Base-by-base conservation (phyloP, 768 basidiomycete genomes). In the Psilocybe cyanescens region DNA sequence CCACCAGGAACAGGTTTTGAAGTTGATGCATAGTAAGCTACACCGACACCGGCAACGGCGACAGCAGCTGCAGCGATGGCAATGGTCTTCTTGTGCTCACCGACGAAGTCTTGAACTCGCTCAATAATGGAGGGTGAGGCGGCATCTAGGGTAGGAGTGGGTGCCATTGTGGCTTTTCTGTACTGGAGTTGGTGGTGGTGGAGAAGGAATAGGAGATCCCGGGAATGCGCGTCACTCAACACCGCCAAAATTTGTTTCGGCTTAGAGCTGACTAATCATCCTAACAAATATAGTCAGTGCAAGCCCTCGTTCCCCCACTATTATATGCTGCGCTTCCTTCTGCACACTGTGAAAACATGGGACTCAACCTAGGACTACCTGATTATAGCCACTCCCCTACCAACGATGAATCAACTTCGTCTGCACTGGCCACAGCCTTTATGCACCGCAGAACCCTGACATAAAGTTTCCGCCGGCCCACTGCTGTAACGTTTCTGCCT, bases 81-180 rank as follows among this genome's bases (percentile, higher is more conserved):
- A 19, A 94, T 73, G n/a, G 83, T 86, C 60, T 87, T 86, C 79
- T 86, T 92, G 78, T 97, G 86, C 67, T 95, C 92, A 0, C 85
- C 79, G 64, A 94, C 81, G 68, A 91, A 89, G 68, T 78, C 74
- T 47, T 88, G 86, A 12, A 89, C 77, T 69, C 90, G 88, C 67
- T 90, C 88, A 58, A 88, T 67, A 72, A 87, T 31, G 8, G 67
- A 60, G 31, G 69, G 66, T 12, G 70, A 35, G 24, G 70, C 39
- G 35, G 60, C 54, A 47, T 67, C 67, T 31, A 66, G 57, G 48
- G 53, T 19, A 24, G 48, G 64, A 61, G 65, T 52, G 41, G 59
- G 51, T 30, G 63, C 45, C 59, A 60, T 60, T 7, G 31, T 39
- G 54, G 57, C 57, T 48, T 49, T 55, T 59, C 11, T 39, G 29